A percentile compares a stretch with the other conserved stretches of the same genome.
Evolutionary conservation across 371 early-diverging fungal genomes (phyloP).

Genomic region (Mucor mucedo): DNA sequence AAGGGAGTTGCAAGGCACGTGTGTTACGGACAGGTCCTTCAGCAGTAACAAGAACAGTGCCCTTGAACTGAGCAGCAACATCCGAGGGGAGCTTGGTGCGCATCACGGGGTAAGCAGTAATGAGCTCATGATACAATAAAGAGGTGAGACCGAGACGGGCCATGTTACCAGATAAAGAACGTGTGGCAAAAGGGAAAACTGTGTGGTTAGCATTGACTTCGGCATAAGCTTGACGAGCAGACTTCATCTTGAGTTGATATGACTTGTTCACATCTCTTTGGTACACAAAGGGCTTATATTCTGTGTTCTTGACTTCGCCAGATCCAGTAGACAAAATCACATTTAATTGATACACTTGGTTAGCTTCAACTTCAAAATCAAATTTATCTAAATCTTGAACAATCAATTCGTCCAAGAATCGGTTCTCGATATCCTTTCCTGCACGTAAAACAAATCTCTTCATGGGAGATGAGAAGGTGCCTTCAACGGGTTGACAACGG

Average conservation of each 20-base stretch:
- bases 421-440: constrained; percentile 84
- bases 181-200: constrained; percentile 83
- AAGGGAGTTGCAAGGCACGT: constrained; percentile 61
- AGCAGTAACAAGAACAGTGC: constrained; percentile 82
- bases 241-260: constrained; percentile 87
- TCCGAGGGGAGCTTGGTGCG: constrained; percentile 65
- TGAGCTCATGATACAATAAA: constrained; percentile 73
- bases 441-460: constrained; percentile 84
- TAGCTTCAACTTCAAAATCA: constrained; percentile 77
- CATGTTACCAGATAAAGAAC: constrained; percentile 76
- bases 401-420: constrained; percentile 74
- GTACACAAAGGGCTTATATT: constrained; percentile 82
- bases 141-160: constrained; percentile 89
- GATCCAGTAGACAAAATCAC: constrained; percentile 83
- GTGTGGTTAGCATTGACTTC: constrained; percentile 77
- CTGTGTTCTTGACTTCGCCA: constrained; percentile 70
- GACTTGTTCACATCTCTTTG: constrained; percentile 78
- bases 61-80: constrained; percentile 84
- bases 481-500: constrained; percentile 86
- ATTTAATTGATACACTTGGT: constrained; percentile 86
- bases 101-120: constrained; percentile 78
- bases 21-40: constrained; percentile 80
- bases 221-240: constrained; percentile 77
- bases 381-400: constrained; percentile 60
- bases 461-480: constrained; percentile 84